Conservation (phyloP, 768 basidiomycete genomes). For the Leccinum broughii region DNA sequence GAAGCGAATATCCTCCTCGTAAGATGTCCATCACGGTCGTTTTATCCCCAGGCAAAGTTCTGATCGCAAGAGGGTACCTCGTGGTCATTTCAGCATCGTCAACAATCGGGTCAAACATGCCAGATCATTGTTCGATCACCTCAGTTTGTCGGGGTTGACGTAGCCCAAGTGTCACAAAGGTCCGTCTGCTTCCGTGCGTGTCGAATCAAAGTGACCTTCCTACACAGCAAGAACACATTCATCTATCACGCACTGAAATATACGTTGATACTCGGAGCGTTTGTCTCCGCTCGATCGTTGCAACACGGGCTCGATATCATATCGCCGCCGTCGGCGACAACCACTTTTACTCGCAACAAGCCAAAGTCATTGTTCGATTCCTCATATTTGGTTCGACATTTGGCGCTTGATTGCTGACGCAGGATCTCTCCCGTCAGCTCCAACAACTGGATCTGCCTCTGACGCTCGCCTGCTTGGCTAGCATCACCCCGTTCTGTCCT, state of each 20-base stretch:
- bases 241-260: conserved; percentile 86
- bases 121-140: conserved; percentile 4
- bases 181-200: conserved; percentile 1
- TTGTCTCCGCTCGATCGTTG: conserved; percentile 47
- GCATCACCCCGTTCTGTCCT: conserved; percentile 74
- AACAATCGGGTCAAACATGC: conserved; percentile 23
- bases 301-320: conserved; percentile 67
- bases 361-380: conserved; percentile 52
- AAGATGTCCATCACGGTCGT: conserved; percentile 64
- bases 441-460: conserved; percentile 59
- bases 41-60: conserved; percentile 93
- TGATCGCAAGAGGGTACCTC: conserved; percentile 95
- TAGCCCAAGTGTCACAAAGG: conserved; percentile 26
- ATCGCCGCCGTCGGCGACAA: conserved; percentile 91
- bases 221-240: conserved; percentile 79
- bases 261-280: conserved; percentile 65
- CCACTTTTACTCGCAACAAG: conserved; percentile 95
- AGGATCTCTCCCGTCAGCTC: conserved; percentile 46
- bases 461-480: conserved; percentile 59
- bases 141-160: conserved; percentile 12
- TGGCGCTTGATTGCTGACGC: conserved; percentile 4
- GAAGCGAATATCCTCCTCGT: conserved; percentile 2
- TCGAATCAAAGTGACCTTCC: conserved; percentile 9
- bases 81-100: conserved; percentile 45
- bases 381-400: background rate